These are phyloP conservation scores for Lunasporangiospora selenospora DNA, from an alignment of 192 early-diverging fungal genomes.

Conservation along the genomic window DNA sequence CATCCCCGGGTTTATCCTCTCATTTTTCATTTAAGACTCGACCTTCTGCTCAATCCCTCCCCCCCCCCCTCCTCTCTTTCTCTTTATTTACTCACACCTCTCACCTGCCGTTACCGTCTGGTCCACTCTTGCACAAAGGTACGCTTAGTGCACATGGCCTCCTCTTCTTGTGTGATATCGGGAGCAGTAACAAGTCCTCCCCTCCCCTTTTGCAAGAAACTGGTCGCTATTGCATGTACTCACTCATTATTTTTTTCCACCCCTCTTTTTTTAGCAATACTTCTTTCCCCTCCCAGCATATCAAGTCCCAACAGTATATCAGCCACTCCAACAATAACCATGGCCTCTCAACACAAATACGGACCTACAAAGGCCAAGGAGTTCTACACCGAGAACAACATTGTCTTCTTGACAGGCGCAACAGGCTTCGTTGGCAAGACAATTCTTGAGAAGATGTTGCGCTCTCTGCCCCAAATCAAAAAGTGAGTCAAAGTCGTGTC, in stretches of 20 bases:
- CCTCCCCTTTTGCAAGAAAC: not conserved
- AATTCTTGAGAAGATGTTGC: conserved; percentile 54
- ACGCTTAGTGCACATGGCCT: too few relatives aligned
- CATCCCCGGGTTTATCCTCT: too few relatives aligned
- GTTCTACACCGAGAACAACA: conserved; percentile 38
- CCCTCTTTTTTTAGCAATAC: not conserved
- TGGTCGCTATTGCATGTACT: not conserved
- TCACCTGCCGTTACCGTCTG: too few relatives aligned
- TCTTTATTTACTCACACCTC: too few relatives aligned
- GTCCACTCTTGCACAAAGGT: too few relatives aligned
- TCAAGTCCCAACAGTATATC: too few relatives aligned
- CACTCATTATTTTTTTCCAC: not conserved
- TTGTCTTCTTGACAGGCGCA: conserved; percentile 57
- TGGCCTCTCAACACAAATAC: conserved; percentile 10
- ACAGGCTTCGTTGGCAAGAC: conserved; percentile 64
- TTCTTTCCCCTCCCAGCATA: not conserved
- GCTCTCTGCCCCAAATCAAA: conserved; percentile 38
- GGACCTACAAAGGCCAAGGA: conserved; percentile 38
- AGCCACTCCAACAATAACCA: too few relatives aligned
- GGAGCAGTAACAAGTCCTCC: not conserved
- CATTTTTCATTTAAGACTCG: too few relatives aligned
- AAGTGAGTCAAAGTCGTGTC: conserved; percentile 33
- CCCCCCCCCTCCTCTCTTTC: too few relatives aligned
- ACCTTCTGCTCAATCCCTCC: too few relatives aligned
- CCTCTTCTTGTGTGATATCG: too few relatives aligned